phyloP scores from a whole-genome alignment of 2,329 filamentous ascomycete genomes.

The Neopestalotiopsis clavispora region DNA sequence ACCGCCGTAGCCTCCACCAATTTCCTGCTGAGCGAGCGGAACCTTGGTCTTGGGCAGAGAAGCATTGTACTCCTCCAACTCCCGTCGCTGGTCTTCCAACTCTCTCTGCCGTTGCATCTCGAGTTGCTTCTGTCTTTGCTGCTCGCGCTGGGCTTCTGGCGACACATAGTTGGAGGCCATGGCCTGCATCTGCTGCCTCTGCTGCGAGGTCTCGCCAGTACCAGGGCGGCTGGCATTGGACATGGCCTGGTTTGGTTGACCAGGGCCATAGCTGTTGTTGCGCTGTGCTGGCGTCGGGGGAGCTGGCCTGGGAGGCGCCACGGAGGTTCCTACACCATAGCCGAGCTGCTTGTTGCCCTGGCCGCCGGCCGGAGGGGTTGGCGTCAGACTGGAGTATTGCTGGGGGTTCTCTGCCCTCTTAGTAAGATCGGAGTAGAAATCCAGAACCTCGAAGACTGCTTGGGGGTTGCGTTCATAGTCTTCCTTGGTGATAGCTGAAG shows the following conservation, averaged over 20 bases:
- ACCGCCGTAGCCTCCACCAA: constrained; percentile 71
- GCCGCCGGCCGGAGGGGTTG: constrained; percentile 63
- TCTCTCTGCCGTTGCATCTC: constrained; percentile 64
- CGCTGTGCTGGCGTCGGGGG: constrained; percentile 55
- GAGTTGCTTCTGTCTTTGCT: constrained; percentile 65
- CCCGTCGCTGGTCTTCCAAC: constrained; percentile 71
- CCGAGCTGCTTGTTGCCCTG: constrained; percentile 68
- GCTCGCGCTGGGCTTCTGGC: constrained; percentile 56
- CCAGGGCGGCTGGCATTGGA: constrained; percentile 48
- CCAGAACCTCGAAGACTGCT: constrained; percentile 79
- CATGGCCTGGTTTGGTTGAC: constrained; percentile 40
- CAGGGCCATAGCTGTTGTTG: constrained; percentile 44
- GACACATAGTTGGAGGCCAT: constrained; percentile 59
- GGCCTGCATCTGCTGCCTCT: constrained; percentile 63
- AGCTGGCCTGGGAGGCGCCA: constrained; percentile 72
- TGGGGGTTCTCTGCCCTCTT: constrained; percentile 75
- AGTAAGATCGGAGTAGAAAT: constrained; percentile 85
- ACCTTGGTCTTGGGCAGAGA: constrained; percentile 82
- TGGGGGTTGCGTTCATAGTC: constrained; percentile 98
- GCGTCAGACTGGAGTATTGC: constrained; percentile 70
- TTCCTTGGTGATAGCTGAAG: constrained; percentile 96
- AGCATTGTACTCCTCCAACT: constrained; percentile 88
- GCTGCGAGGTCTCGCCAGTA: constrained; percentile 53
- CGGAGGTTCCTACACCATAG: constrained; percentile 59
- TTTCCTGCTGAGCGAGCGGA: constrained; percentile 86